Conservation (phyloP, 2,329 filamentous ascomycete genomes). For the Aspergillus costaricaensis region DNA sequence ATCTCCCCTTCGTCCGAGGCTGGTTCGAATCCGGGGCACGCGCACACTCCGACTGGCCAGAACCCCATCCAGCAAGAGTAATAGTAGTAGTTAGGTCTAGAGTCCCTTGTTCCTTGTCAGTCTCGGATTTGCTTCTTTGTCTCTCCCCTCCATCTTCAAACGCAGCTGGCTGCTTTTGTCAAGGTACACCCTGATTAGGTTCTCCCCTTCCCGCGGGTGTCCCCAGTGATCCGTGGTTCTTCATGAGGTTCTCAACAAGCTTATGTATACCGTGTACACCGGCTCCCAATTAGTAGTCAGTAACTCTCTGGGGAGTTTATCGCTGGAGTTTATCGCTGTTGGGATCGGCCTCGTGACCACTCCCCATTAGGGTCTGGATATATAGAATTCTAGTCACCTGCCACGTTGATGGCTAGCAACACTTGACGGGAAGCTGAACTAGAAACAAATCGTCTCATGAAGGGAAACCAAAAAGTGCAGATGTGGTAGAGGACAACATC, state of each 20-base stretch:
- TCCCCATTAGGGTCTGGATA: background rate
- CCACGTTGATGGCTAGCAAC: background rate
- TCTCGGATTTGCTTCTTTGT: background rate
- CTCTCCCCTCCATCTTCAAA: background rate
- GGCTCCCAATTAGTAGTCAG: background rate
- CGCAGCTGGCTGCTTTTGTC: constrained; percentile 1
- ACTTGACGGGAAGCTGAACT: background rate
- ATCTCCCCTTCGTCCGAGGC: constrained; percentile 35
- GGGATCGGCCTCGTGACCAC: background rate
- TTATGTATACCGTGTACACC: constrained; percentile 1
- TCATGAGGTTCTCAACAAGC: constrained; percentile 2
- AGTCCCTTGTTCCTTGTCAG: background rate
- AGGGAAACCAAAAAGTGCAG: background rate
- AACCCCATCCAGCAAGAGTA: constrained; percentile 2
- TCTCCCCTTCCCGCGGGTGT: background rate
- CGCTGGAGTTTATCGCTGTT: background rate
- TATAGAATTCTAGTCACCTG: background rate
- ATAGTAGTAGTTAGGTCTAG: background rate
- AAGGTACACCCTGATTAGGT: constrained; percentile 7
- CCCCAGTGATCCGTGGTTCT: background rate
- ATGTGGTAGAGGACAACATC: background rate
- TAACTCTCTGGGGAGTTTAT: background rate
- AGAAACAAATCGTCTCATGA: background rate
- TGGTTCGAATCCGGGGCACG: constrained; percentile 20
- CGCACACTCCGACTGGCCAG: constrained; percentile 5